phyloP scores from a whole-genome alignment of 176 grass and related monocot genomes.

The Carex parvula region DNA sequence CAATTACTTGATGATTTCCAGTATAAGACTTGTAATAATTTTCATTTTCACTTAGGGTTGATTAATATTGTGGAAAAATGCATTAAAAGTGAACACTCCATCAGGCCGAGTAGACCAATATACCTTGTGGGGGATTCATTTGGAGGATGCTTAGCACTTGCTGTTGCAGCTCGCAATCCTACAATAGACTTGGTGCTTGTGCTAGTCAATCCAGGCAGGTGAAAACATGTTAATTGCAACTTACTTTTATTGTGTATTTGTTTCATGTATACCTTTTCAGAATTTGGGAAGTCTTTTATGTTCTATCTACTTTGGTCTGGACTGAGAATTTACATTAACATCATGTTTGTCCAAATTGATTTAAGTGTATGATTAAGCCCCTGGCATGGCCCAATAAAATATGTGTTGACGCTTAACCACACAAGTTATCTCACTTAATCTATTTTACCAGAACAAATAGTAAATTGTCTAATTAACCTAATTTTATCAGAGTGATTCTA shows the following conservation, averaged over 20 bases:
- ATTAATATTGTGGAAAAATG: constrained; percentile 48
- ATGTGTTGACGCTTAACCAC: neutral
- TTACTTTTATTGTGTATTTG: neutral
- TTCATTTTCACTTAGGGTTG: constrained; percentile 37
- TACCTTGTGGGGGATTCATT: constrained; percentile 77
- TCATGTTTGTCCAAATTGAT: neutral
- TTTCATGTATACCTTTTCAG: neutral
- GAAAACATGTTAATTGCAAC: constrained; percentile 27
- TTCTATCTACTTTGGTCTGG: neutral
- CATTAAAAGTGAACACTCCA: constrained; percentile 50
- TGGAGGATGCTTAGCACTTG: constrained; percentile 69
- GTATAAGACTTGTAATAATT: neutral
- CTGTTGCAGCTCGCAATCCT: constrained; percentile 65
- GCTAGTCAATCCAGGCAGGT: constrained; percentile 94
- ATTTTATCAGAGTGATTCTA: neutral
- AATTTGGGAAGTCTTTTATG: too few species aligned
- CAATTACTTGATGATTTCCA: neutral
- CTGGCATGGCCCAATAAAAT: neutral
- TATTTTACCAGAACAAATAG: neutral
- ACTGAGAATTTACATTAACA: neutral
- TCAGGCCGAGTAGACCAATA: constrained; percentile 56
- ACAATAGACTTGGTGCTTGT: constrained; percentile 63
- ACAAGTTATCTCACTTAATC: neutral
- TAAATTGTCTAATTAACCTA: neutral
- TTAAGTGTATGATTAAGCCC: neutral